Evolutionary conservation across 768 basidiomycete genomes (phyloP).

Genomic region (Leccinum incarnatum): DNA sequence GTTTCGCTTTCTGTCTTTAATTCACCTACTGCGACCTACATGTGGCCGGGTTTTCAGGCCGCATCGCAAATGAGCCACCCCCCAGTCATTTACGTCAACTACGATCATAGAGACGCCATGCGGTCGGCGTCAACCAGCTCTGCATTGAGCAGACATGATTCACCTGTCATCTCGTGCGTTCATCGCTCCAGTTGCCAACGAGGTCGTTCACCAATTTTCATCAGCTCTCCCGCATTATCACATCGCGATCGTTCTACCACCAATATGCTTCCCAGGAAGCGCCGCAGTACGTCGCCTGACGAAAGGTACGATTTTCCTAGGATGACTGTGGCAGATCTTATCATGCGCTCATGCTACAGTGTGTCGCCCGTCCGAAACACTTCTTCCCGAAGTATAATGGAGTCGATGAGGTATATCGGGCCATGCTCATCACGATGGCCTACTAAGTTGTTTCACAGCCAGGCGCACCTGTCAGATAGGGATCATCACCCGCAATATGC

Average conservation of each 20-base stretch:
- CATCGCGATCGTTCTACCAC: constrained; percentile 27
- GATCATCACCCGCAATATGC: constrained; percentile 7
- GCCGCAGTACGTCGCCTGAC: constrained; percentile 33
- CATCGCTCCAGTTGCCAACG: constrained; percentile 13
- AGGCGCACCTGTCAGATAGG: constrained; percentile 21
- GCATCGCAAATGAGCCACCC: constrained; percentile 42
- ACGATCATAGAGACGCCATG: constrained; percentile 32
- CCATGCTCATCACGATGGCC: neutral
- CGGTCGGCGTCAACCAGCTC: constrained; percentile 33
- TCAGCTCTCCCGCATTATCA: constrained; percentile 31
- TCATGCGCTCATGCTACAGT: constrained; percentile 10
- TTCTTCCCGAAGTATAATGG: constrained; percentile 21
- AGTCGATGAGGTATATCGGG: constrained; percentile 28
- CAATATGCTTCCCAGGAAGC: constrained; percentile 32
- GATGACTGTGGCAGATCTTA: constrained; percentile 8
- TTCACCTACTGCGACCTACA: constrained; percentile 43
- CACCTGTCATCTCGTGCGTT: constrained; percentile 32
- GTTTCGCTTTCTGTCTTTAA: constrained; percentile 42
- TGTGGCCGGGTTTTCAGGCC: constrained; percentile 46
- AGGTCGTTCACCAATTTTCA: constrained; percentile 15
- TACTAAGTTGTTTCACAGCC: constrained; percentile 18
- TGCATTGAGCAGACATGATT: constrained; percentile 27
- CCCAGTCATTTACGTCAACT: constrained; percentile 40
- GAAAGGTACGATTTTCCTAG: constrained; percentile 16
- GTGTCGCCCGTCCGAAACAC: constrained; percentile 10